Evolutionary conservation across 2,329 filamentous ascomycete species (phyloP), one percentile per base, ranked within the genome.

Genomic region (Aspergillus vadensis): DNA sequence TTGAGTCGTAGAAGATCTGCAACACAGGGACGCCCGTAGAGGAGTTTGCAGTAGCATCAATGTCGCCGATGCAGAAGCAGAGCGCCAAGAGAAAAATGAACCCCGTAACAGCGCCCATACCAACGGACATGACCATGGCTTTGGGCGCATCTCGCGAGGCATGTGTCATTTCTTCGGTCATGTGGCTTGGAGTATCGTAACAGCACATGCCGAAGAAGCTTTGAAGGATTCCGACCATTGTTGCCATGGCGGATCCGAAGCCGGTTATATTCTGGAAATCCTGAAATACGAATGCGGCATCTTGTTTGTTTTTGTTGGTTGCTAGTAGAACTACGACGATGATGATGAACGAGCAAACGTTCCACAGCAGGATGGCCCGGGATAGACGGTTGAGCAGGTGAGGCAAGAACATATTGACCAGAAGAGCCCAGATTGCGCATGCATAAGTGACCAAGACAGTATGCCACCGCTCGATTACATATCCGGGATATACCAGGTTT

Each of bases 191-290:
- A 0, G 81, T 77, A 55, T 83, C 80, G 60, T 81, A 76, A 63
- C 71, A 71, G 53, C 81, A 83, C 82, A 84, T 83, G 27, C 81
- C 82, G 59, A 84, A 85, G 0, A 79, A 79, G 48, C 78, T 78
- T 63, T 85, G 82, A 1, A 86, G 68, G 10, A 85, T 77, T 1
- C 83, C 83, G 19, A 85, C 70, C 19, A 85, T 79, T 0, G 81
- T 79, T 2, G 80, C 76, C 70, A 84, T 85, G 0, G 77, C 73
- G 9, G 75, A 70, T 7, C 76, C 76, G 65, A 83, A 84, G 2
- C 84, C 84, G 0, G 82, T 84, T 41, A 78, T 76, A 60, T 85
- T 85, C 60, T 83, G 79, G 60, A 85, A 84, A 19, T 82, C 78
- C 17, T 68, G 66, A 65, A 85, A 86, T 9, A 86, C 84, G 61